These are phyloP conservation scores for Allomyces javanicus DNA, from an alignment of 192 early-diverging fungal genomes.

Conservation along the genomic window DNA sequence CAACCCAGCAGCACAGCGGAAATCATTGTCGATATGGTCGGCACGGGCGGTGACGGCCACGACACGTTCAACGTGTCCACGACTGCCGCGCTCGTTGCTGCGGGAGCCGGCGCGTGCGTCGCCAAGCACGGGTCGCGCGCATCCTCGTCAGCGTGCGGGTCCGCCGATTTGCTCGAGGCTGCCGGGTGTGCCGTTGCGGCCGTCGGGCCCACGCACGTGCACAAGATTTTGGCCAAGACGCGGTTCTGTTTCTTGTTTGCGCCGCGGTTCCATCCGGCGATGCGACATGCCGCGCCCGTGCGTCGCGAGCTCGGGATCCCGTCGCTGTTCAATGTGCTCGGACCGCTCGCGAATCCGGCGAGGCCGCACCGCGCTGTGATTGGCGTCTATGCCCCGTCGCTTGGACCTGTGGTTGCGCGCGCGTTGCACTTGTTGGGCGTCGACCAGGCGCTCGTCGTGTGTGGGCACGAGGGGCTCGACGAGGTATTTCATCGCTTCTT, in stretches of 20 bases:
- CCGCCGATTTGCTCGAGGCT: constrained; percentile 81
- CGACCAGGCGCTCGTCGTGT: constrained; percentile 69
- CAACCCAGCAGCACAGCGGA: constrained; percentile 17
- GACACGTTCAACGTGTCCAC: constrained; percentile 96
- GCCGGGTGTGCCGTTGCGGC: constrained; percentile 50
- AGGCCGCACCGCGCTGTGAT: constrained; percentile 60
- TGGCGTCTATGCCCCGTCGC: constrained; percentile 61
- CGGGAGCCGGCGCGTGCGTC: constrained; percentile 70
- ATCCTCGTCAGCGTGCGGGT: constrained; percentile 74
- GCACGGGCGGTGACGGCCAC: constrained; percentile 96
- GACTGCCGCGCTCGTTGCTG: constrained; percentile 72
- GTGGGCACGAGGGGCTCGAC: constrained; percentile 75
- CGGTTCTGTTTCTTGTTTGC: constrained; percentile 87
- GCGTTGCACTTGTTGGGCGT: constrained; percentile 60
- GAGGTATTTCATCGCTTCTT: constrained; percentile 28
- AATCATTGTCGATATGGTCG: constrained; percentile 72
- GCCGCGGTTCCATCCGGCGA: constrained; percentile 74
- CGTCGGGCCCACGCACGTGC: constrained; percentile 44
- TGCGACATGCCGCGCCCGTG: constrained; percentile 51
- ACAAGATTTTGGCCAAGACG: constrained; percentile 31
- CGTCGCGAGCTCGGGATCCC: constrained; percentile 78
- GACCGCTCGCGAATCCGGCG: constrained; percentile 80
- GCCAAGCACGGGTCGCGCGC: constrained; percentile 94
- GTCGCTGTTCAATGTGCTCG: constrained; percentile 85
- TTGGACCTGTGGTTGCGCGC: constrained; percentile 69